Percentiles rank a stretch among this genome's conserved stretches.
Evolutionary conservation across 345 rosid genomes (phyloP).

Genomic region (Corchorus capsularis): DNA sequence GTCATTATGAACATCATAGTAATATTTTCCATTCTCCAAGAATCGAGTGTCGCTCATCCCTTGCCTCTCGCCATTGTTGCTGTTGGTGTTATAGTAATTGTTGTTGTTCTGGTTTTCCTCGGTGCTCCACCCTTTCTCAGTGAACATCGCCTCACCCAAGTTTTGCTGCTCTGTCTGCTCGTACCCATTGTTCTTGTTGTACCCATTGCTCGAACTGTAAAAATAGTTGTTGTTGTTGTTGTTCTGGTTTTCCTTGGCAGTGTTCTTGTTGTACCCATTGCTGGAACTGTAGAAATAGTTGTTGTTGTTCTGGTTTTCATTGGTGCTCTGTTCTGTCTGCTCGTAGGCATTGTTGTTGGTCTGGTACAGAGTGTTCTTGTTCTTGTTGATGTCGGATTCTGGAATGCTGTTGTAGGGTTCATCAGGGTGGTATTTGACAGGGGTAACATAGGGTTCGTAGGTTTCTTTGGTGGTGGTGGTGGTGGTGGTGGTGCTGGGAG

Average conservation of each 20-base stretch:
- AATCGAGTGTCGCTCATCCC: slow-evolving; percentile 54
- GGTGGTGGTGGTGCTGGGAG: slow-evolving; percentile 30
- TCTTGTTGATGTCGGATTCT: slow-evolving; percentile 10
- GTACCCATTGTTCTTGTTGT: slow-evolving; percentile 27
- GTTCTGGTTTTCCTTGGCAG: slow-evolving; percentile 9
- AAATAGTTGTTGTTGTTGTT: too few species aligned
- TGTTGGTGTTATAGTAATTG: slow-evolving; percentile 2
- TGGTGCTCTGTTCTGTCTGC: slow-evolving; percentile 17
- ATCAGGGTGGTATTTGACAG: slow-evolving; percentile 20
- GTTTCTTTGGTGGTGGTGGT: slow-evolving; percentile 17
- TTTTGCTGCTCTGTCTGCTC: slow-evolving; percentile 15
- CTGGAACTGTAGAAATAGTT: background rate
- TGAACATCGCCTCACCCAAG: slow-evolving; percentile 24
- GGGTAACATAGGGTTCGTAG: slow-evolving; percentile 28
- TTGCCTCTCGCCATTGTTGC: slow-evolving; percentile 35
- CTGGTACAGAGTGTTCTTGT: slow-evolving; percentile 19
- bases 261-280: background rate
- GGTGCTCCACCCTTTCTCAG: slow-evolving; percentile 27
- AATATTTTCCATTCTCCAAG: slow-evolving; percentile 47
- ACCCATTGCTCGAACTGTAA: too few species aligned
- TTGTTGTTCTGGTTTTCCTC: slow-evolving; percentile 27
- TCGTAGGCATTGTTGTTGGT: slow-evolving; percentile 28
- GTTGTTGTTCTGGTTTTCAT: slow-evolving; percentile 28
- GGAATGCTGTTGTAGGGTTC: slow-evolving; percentile 33
- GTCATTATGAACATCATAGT: slow-evolving; percentile 12